Percentiles rank a stretch among this genome's conserved stretches.
Evolutionary conservation across 345 rosid species (phyloP).

Genomic region (Cardamine chenopodiifolia): DNA sequence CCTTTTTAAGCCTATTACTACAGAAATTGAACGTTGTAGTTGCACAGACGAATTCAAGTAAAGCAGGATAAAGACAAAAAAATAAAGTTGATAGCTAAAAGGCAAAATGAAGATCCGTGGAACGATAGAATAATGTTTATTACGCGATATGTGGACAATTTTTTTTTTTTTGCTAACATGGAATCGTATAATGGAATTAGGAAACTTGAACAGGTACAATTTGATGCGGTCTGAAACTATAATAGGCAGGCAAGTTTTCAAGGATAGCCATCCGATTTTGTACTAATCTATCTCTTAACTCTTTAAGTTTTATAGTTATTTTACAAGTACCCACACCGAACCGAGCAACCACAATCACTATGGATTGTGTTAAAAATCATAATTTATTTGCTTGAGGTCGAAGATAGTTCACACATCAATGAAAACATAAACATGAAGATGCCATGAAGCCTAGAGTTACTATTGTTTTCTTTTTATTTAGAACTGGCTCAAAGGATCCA

Average conservation of each 20-base stretch:
- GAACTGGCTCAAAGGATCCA: slow-evolving; percentile 11
- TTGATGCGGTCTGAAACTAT: background rate
- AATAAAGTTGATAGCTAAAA: slow-evolving; percentile 27
- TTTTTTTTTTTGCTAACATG: background rate
- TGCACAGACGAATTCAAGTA: slow-evolving; percentile 14
- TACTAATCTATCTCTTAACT: slow-evolving; percentile 5
- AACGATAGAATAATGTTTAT: background rate
- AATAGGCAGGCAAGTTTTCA: background rate
- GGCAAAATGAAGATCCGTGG: slow-evolving; percentile 21
- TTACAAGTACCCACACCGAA: slow-evolving; percentile 19
- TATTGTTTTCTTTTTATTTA: background rate
- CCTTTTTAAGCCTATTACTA: slow-evolving; percentile 11
- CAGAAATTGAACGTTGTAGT: slow-evolving; percentile 21
- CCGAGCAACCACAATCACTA: slow-evolving; percentile 28
- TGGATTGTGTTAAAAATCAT: slow-evolving; percentile 24
- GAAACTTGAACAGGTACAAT: background rate
- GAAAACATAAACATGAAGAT: slow-evolving; percentile 16
- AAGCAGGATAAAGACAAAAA: slow-evolving; percentile 6
- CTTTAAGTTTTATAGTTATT: background rate
- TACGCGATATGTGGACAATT: background rate
- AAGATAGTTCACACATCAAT: slow-evolving; percentile 30
- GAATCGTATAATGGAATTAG: background rate
- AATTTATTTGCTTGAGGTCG: slow-evolving; percentile 29
- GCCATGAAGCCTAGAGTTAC: background rate
- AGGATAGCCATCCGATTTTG: background rate